Evolutionary conservation across 495 filamentous ascomycete species (phyloP).

Genomic region (Pyrenula aspistea): DNA sequence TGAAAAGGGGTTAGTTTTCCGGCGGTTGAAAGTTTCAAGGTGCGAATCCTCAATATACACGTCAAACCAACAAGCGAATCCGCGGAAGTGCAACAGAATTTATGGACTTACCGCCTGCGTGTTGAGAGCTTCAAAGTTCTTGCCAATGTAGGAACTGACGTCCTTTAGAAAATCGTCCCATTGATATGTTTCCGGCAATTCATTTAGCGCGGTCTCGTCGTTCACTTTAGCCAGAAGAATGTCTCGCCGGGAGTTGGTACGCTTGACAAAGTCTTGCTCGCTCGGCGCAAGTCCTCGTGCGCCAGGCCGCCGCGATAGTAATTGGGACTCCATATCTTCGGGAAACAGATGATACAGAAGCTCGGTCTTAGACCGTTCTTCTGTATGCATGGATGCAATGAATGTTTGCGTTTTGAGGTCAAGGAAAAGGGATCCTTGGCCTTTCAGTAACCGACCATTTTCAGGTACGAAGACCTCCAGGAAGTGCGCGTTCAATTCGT

Average conservation of each 20-base stretch:
- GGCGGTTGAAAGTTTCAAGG: not conserved
- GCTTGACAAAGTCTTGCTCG: slow-evolving; percentile 63
- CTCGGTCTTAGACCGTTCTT: slow-evolving; percentile 50
- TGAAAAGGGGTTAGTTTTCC: not conserved
- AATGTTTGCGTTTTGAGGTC: slow-evolving; percentile 82
- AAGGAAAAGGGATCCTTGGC: slow-evolving; percentile 59
- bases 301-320: slow-evolving; percentile 54
- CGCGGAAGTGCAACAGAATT: not conserved
- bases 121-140: slow-evolving; percentile 57
- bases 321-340: slow-evolving; percentile 46
- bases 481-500: slow-evolving; percentile 75
- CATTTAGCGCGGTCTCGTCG: slow-evolving; percentile 46
- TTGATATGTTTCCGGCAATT: slow-evolving; percentile 64
- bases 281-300: slow-evolving; percentile 50
- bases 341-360: slow-evolving; percentile 68
- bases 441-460: slow-evolving; percentile 57
- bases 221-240: slow-evolving; percentile 53
- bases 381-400: slow-evolving; percentile 57
- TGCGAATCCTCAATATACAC: too few species aligned
- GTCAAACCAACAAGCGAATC: not conserved
- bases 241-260: slow-evolving; percentile 49
- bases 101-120: slow-evolving; percentile 31
- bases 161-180: slow-evolving; percentile 67
- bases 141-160: slow-evolving; percentile 61
- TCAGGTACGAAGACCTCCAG: slow-evolving; percentile 74